Percentiles rank a stretch among this genome's conserved stretches.
Evolutionary conservation across 345 rosid species (phyloP).

Genomic region (Clausena lansium): DNA sequence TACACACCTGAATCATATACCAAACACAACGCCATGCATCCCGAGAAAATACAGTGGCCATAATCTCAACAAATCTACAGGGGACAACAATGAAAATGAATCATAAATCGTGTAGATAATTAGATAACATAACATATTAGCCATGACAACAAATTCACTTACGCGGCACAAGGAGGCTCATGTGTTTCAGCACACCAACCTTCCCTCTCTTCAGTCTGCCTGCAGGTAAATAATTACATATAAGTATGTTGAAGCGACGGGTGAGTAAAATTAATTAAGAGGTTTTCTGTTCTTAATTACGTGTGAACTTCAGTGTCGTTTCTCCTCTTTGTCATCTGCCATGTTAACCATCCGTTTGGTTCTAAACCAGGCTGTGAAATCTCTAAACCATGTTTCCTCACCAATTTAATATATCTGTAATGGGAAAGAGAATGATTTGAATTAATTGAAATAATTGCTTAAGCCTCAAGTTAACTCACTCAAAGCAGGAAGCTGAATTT

Average conservation of each 20-base stretch:
- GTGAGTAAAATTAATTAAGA: not conserved
- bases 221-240: conserved; percentile 19
- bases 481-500: not conserved
- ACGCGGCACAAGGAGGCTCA: conserved; percentile 98
- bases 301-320: conserved; percentile 81
- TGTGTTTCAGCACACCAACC: conserved; percentile 81
- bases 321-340: conserved; percentile 96
- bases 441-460: not conserved
- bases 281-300: conserved; percentile 36
- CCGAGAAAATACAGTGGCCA: conserved; percentile 95
- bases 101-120: not conserved
- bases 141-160: conserved; percentile 24
- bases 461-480: conserved; percentile 5
- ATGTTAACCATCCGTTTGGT: conserved; percentile 69
- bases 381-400: conserved; percentile 78
- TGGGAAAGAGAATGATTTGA: not conserved
- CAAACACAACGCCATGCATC: conserved; percentile 97
- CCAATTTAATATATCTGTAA: conserved; percentile 71
- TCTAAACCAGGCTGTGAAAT: conserved; percentile 97
- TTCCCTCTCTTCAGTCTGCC: conserved; percentile 73
- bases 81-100: not conserved
- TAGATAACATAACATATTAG: not conserved
- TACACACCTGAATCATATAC: conserved; percentile 85
- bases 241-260: not conserved
- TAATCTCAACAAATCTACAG: conserved; percentile 91